Base-by-base conservation (phyloP, 2,329 filamentous ascomycete genomes). In the Zasmidium cellare region DNA sequence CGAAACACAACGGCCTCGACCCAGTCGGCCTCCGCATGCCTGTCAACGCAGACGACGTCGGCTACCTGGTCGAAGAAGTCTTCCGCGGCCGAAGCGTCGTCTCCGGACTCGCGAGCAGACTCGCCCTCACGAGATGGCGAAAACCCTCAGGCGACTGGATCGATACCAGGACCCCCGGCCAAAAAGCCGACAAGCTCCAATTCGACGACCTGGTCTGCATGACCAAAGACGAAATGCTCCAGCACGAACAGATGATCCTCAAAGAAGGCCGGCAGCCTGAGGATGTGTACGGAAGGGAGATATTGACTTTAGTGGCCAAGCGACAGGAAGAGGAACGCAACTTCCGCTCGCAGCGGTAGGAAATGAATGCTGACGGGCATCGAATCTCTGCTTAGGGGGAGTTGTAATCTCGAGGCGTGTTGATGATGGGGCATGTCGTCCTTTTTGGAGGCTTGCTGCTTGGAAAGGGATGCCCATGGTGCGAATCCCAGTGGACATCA, bases 11-110 rank as follows among this genome's bases (percentile, higher is more conserved):
- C 18, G 80, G 79, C 2, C 72, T 77, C 51, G 78, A 87, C 56
- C 78, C 83, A 0, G 76, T 89, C 11, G 93, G 94, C 0, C 77
- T 99, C 50, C 91, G 91, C 62, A 80, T 94, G 0, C 90, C 92
- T 0, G 74, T 97, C 59, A 92, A 85, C 0, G 81, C 84, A 35
- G 87, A 88, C 28, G 94, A 99, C 72, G 85, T 96, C 14, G 89
- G 90, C 1, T 97, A 96, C 73, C 74, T 97, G 2, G 82, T 93
- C 0, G 94, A 99, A 68, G 94, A 99, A 69, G 84, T 97, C 2
- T 99, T 87, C 74, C 84, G 85, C 46, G 92, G 91, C 2, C 87
- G 88, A 56, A 97, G 93, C 69, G 87, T 85, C 14, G 79, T 99
- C 51, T 96, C 89, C 18, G 91, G 91, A 0, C 80, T 97, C 20